Evolutionary conservation across 306 rosid genomes (phyloP).

Genomic region (Rosa chinensis): DNA sequence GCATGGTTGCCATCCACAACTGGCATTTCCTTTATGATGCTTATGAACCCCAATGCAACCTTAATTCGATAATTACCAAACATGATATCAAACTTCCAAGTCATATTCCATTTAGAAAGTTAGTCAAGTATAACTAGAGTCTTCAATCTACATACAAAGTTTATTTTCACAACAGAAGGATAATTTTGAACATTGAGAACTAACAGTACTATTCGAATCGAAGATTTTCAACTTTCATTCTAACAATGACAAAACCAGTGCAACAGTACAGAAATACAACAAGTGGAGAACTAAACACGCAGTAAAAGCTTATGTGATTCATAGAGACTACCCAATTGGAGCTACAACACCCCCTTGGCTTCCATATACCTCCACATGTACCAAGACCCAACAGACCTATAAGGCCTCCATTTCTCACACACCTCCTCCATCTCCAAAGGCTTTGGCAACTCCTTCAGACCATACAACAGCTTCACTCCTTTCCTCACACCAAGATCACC

Average conservation of each 20-base stretch:
- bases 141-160: background rate
- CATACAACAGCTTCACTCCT: constrained; percentile 65
- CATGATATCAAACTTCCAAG: background rate
- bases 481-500: constrained; percentile 75
- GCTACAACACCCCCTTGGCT: constrained; percentile 38
- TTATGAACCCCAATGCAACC: background rate
- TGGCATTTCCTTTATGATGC: background rate
- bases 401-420: constrained; percentile 78
- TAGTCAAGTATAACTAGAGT: background rate
- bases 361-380: constrained; percentile 77
- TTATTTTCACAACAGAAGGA: background rate
- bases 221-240: background rate
- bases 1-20: background rate
- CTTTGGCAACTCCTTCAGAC: constrained; percentile 60
- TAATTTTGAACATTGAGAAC: background rate
- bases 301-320: background rate
- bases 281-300: background rate
- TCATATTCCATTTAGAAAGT: background rate
- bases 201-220: background rate
- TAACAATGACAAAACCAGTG: background rate
- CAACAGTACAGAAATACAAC: constrained; percentile 9
- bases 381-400: constrained; percentile 78
- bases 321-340: constrained; percentile 3
- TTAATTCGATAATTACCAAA: background rate
- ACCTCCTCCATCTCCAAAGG: constrained; percentile 59